Evolutionary conservation across 768 basidiomycete genomes (phyloP).

Genomic region (Russula griseocarnosa): DNA sequence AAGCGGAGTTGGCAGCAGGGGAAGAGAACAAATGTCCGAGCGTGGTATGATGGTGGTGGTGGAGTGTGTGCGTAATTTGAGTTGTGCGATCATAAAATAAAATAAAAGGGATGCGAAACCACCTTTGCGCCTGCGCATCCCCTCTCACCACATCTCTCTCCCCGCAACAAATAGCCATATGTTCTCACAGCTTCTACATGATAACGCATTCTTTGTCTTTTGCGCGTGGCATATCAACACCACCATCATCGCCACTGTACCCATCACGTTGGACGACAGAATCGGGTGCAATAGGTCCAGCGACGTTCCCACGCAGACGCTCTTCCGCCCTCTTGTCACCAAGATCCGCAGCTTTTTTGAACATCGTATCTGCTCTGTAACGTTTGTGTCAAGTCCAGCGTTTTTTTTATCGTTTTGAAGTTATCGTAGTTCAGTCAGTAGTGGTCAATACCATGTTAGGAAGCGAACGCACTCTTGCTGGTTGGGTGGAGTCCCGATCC

Average conservation of each 20-base stretch:
- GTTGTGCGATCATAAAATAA: background rate
- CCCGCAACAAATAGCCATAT: background rate
- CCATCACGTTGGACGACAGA: constrained; percentile 56
- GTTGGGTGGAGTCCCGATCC: constrained; percentile 73
- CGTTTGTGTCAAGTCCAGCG: background rate
- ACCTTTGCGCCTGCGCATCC: background rate
- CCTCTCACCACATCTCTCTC: background rate
- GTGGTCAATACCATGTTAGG: background rate
- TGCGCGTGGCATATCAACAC: constrained; percentile 41
- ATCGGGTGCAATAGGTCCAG: constrained; percentile 50
- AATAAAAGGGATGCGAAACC: too few relatives aligned
- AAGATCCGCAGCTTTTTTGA: constrained; percentile 84
- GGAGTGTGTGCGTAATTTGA: background rate
- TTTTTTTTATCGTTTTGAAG: background rate
- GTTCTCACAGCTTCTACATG: constrained; percentile 51
- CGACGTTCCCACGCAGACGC: constrained; percentile 63
- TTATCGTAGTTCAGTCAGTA: background rate
- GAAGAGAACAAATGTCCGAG: background rate
- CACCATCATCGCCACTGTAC: constrained; percentile 39
- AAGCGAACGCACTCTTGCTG: constrained; percentile 54
- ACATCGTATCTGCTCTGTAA: constrained; percentile 68
- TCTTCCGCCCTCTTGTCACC: constrained; percentile 93
- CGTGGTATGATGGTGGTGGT: background rate
- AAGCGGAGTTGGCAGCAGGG: background rate
- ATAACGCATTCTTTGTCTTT: constrained; percentile 84